Conservation (phyloP, 148 eudicot genomes). For the Silene latifolia region DNA sequence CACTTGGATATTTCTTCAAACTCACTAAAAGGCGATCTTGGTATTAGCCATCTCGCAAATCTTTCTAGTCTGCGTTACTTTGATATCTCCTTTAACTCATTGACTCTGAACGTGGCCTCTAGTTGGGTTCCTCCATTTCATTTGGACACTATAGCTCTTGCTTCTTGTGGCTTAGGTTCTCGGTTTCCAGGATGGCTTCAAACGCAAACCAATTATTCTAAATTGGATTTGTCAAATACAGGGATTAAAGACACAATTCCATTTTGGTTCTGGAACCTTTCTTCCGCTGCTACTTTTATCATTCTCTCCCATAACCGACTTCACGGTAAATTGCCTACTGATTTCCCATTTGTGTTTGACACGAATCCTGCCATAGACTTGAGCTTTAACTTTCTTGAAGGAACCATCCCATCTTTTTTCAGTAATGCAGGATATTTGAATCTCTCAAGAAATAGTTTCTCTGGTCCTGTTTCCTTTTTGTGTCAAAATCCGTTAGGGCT, state of each 20-base stretch:
- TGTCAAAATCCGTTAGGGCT: background rate
- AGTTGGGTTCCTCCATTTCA: constrained; percentile 25
- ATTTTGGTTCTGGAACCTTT: constrained; percentile 27
- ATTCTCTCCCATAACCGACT: too few relatives aligned
- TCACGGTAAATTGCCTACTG: too few relatives aligned
- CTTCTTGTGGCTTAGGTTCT: constrained; percentile 26
- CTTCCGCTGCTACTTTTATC: constrained; percentile 11
- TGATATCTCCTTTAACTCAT: constrained; percentile 33
- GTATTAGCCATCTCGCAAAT: too few relatives aligned
- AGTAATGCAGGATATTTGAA: constrained; percentile 6
- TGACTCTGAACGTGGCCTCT: constrained; percentile 12
- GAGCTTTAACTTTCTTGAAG: too few relatives aligned
- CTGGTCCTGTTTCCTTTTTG: constrained; percentile 16
- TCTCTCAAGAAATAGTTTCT: constrained; percentile 24
- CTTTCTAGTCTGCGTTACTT: constrained; percentile 25
- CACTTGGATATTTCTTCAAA: constrained; percentile 18
- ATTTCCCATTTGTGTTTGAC: too few relatives aligned
- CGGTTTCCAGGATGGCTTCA: constrained; percentile 22
- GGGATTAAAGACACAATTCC: constrained; percentile 18
- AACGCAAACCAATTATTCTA: constrained; percentile 12
- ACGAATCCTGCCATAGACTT: too few relatives aligned
- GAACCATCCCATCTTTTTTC: constrained; percentile 15
- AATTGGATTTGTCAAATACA: constrained; percentile 15
- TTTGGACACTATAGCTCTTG: constrained; percentile 17
- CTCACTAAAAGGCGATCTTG: too few relatives aligned